phyloP scores from a whole-genome alignment of 2,329 filamentous ascomycete genomes.

The Fonsecaea pedrosoi region DNA sequence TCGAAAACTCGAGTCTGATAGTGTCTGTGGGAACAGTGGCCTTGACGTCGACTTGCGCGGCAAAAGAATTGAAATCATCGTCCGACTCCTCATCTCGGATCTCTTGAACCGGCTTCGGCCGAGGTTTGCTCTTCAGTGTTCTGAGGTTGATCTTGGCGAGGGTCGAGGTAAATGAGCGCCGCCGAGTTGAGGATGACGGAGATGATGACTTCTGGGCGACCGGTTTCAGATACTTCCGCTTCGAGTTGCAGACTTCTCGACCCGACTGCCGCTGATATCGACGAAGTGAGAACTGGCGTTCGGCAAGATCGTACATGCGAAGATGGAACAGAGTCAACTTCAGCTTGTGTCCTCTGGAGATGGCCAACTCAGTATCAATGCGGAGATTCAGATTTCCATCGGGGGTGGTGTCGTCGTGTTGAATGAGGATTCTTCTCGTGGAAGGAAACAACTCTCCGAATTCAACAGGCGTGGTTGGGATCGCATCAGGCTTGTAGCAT shows the following conservation, averaged over 20 bases:
- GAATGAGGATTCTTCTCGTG: slow-evolving; percentile 76
- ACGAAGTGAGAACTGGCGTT: slow-evolving; percentile 85
- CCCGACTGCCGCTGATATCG: slow-evolving; percentile 93
- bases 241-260: slow-evolving; percentile 86
- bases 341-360: slow-evolving; percentile 63
- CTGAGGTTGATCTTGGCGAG: slow-evolving; percentile 63
- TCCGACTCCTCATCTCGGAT: slow-evolving; percentile 50
- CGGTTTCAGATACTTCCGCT: slow-evolving; percentile 68
- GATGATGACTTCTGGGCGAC: slow-evolving; percentile 20
- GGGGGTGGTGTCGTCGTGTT: slow-evolving; percentile 85
- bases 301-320: slow-evolving; percentile 88
- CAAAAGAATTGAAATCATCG: slow-evolving; percentile 33
- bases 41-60: slow-evolving; percentile 34
- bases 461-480: slow-evolving; percentile 78
- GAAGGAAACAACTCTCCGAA: slow-evolving; percentile 90
- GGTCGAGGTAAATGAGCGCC: slow-evolving; percentile 66
- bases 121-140: slow-evolving; percentile 56
- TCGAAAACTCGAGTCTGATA: slow-evolving; percentile 92
- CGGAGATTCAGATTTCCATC: slow-evolving; percentile 98
- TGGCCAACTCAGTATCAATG: slow-evolving; percentile 75
- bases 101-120: slow-evolving; percentile 66
- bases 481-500: slow-evolving; percentile 66
- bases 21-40: slow-evolving; percentile 67
- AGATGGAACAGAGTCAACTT: slow-evolving; percentile 87
- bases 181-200: slow-evolving; percentile 43